Conservation (phyloP, 2,329 filamentous ascomycete species). For the Madurella mycetomatis region DNA sequence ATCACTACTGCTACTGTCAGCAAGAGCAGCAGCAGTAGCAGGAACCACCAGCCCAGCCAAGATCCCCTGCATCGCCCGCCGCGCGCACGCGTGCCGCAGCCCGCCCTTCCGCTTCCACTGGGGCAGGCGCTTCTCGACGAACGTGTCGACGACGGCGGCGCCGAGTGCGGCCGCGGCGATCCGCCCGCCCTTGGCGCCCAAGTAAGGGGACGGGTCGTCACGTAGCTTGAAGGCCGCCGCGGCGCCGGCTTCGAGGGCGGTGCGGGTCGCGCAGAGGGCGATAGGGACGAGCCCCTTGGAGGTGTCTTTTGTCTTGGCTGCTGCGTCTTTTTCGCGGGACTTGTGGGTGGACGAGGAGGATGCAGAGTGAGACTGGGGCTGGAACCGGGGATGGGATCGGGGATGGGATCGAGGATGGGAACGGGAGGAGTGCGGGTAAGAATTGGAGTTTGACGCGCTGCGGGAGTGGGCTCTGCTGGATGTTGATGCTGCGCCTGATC, state of each 20-base stretch:
- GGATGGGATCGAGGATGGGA: no score
- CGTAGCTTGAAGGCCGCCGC: constrained; percentile 24
- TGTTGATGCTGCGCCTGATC: no score
- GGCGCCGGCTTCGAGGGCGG: constrained; percentile 25
- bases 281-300: background rate
- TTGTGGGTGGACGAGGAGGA: background rate
- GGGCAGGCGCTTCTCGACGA: constrained; percentile 22
- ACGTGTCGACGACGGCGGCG: constrained; percentile 24
- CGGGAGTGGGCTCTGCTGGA: no score
- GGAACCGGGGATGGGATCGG: no score
- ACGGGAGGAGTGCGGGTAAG: no score
- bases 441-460: no score
- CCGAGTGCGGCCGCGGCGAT: constrained; percentile 22
- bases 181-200: constrained; percentile 25
- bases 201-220: constrained; percentile 25
- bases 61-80: constrained; percentile 27
- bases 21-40: background rate
- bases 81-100: constrained; percentile 20
- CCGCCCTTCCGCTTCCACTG: constrained; percentile 21
- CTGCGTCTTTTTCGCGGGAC: background rate
- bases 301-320: no score
- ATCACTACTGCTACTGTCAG: background rate
- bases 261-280: constrained; percentile 4
- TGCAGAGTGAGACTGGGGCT: no score
- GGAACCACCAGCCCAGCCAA: constrained; percentile 22